These are phyloP conservation scores for Solanum chmielewskii DNA, from an alignment of 257 asterid genomes.

Conservation along the genomic window DNA sequence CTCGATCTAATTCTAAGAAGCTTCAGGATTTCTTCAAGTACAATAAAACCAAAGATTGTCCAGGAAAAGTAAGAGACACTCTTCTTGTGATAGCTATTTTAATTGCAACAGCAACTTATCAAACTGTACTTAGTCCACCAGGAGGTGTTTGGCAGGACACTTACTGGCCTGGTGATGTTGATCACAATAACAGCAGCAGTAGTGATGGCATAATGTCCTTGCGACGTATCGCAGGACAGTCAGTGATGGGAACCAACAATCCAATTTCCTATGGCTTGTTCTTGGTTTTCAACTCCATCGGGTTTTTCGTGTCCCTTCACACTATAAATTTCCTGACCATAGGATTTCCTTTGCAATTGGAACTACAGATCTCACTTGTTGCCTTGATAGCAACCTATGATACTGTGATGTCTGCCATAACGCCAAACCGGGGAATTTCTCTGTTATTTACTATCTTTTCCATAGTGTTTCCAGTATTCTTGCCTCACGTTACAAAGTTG, in stretches of 20 bases:
- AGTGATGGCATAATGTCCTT: background rate
- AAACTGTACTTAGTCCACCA: constrained; percentile 51
- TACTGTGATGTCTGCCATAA: constrained; percentile 22
- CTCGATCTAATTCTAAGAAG: background rate
- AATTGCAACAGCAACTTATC: constrained; percentile 42
- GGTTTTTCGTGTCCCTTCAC: constrained; percentile 33
- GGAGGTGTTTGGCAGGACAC: constrained; percentile 58
- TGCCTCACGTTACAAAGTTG: background rate
- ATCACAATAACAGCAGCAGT: background rate
- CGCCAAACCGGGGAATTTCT: constrained; percentile 1
- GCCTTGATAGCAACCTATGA: constrained; percentile 30
- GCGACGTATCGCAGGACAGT: constrained; percentile 25
- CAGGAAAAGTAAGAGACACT: constrained; percentile 30
- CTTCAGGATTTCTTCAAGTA: constrained; percentile 21
- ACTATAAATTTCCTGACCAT: constrained; percentile 22
- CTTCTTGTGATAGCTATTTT: constrained; percentile 33
- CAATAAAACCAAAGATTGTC: constrained; percentile 18
- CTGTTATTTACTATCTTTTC: constrained; percentile 5
- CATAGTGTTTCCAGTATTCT: constrained; percentile 1
- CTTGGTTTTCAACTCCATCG: constrained; percentile 32
- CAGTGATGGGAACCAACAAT: constrained; percentile 28
- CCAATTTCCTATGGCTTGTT: background rate
- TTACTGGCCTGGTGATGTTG: background rate
- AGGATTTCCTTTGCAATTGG: constrained; percentile 32
- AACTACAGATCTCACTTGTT: constrained; percentile 21